These are phyloP conservation scores for Boletus speciosus DNA, from an alignment of 768 basidiomycete genomes.

Conservation along the genomic window DNA sequence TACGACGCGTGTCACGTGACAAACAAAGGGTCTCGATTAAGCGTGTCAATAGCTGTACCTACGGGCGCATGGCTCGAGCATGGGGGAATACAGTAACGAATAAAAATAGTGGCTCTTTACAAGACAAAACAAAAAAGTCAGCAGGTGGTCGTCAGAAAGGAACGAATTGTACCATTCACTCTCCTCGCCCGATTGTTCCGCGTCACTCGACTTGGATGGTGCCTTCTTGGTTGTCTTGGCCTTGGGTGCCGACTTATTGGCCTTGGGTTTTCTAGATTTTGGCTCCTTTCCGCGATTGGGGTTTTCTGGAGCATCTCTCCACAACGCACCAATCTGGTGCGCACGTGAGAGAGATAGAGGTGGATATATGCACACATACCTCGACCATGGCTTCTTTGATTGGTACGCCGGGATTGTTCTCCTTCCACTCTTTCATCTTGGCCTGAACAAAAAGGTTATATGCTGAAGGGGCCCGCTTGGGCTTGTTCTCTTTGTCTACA, in stretches of 20 bases:
- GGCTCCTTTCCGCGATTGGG: constrained; percentile 56
- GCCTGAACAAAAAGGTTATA: constrained; percentile 58
- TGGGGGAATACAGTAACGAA: constrained; percentile 11
- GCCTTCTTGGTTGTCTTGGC: constrained; percentile 13
- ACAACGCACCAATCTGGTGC: constrained; percentile 50
- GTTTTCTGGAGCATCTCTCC: constrained; percentile 61
- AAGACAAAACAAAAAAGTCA: not conserved
- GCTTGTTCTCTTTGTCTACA: constrained; percentile 42
- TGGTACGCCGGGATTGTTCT: constrained; percentile 44
- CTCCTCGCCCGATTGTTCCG: constrained; percentile 21
- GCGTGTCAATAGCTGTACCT: not conserved
- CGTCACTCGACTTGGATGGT: constrained; percentile 20
- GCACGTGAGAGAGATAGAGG: constrained; percentile 4
- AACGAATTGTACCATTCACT: constrained; percentile 15
- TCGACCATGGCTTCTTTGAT: constrained; percentile 53
- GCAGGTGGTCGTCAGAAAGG: not conserved
- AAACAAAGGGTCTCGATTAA: not conserved
- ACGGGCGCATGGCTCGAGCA: constrained; percentile 1
- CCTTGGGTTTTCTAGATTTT: constrained; percentile 46
- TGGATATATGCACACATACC: constrained; percentile 26
- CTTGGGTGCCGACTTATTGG: constrained; percentile 16
- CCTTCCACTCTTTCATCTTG: constrained; percentile 56
- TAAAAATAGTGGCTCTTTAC: constrained; percentile 4
- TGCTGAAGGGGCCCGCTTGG: constrained; percentile 55
- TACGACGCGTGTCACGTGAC: constrained; percentile 19